Conservation (phyloP, 306 rosid genomes). For the Phaseolus lunatus region DNA sequence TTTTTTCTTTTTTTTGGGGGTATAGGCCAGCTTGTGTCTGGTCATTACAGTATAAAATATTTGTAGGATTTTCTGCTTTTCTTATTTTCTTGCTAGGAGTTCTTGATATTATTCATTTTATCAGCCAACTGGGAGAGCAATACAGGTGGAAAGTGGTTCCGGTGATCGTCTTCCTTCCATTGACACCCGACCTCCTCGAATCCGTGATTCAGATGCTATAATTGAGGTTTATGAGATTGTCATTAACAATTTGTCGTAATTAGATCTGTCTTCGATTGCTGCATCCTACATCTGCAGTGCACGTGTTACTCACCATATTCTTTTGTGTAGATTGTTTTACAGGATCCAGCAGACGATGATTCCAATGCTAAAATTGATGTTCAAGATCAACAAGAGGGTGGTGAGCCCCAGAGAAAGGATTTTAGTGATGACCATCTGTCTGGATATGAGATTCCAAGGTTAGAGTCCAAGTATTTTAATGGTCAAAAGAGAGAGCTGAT, state of each 20-base stretch:
- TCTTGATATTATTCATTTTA: constrained; percentile 23
- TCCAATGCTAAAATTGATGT: constrained; percentile 60
- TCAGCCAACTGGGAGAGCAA: constrained; percentile 99
- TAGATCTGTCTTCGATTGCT: constrained; percentile 27
- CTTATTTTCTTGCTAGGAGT: constrained; percentile 36
- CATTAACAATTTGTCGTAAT: constrained; percentile 6
- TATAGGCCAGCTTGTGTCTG: constrained; percentile 34
- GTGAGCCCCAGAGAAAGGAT: constrained; percentile 59
- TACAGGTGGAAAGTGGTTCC: constrained; percentile 96
- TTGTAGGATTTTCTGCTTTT: constrained; percentile 25
- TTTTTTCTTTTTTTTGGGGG: constrained; percentile 9
- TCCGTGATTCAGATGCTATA: constrained; percentile 94
- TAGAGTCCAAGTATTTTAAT: constrained; percentile 55
- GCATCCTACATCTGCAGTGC: constrained; percentile 10
- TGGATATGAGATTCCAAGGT: constrained; percentile 57
- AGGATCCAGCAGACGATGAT: constrained; percentile 82
- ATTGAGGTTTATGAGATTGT: constrained; percentile 77
- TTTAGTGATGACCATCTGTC: constrained; percentile 57
- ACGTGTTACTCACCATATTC: constrained; percentile 37
- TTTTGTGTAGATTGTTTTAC: constrained; percentile 85
- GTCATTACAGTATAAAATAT: constrained; percentile 24
- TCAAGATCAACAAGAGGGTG: constrained; percentile 63
- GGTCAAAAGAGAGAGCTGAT: constrained; percentile 60
- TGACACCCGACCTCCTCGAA: constrained; percentile 93
- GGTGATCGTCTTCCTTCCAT: constrained; percentile 98